A percentile compares a stretch with the other conserved stretches of the same genome.
These are phyloP conservation scores for Bruguiera gymnorhiza DNA, from an alignment of 345 rosid genomes.

Conservation along the genomic window DNA sequence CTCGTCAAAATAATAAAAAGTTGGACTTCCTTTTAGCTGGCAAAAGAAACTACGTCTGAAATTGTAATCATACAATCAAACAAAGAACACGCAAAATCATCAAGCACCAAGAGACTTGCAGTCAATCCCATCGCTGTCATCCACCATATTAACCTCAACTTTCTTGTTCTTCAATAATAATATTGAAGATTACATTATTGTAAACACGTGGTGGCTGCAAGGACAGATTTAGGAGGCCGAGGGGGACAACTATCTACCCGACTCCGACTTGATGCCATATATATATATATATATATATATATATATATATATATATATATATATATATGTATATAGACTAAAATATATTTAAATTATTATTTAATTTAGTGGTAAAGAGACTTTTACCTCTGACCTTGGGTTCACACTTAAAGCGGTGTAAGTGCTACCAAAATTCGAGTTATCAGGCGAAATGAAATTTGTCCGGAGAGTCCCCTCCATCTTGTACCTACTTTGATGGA, in stretches of 20 bases:
- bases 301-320: too few relatives aligned
- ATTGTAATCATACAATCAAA: not conserved
- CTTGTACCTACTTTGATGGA: too few relatives aligned
- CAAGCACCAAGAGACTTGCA: not conserved
- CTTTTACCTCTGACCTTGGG: too few relatives aligned
- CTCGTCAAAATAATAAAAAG: not conserved
- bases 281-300: too few relatives aligned
- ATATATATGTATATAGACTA: too few relatives aligned
- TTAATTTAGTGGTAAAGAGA: too few relatives aligned
- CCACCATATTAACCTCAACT: not conserved
- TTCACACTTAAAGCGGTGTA: too few relatives aligned
- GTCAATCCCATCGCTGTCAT: constrained; percentile 16
- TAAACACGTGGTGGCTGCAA: not conserved
- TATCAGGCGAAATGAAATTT: too few relatives aligned
- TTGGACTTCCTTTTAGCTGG: constrained; percentile 5
- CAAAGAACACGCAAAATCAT: not conserved
- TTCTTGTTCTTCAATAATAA: constrained; percentile 16
- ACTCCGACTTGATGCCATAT: too few relatives aligned
- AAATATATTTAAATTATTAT: too few relatives aligned
- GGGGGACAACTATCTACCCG: too few relatives aligned
- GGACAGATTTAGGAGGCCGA: not conserved
- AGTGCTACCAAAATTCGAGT: not conserved
- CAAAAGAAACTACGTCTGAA: constrained; percentile 16
- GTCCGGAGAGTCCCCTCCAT: too few relatives aligned
- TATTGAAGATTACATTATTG: not conserved